A percentile compares a stretch with the other conserved stretches of the same genome.
These are phyloP conservation scores for Colletotrichum sp. DNA, from an alignment of 2,329 filamentous ascomycete species.

Conservation along the genomic window DNA sequence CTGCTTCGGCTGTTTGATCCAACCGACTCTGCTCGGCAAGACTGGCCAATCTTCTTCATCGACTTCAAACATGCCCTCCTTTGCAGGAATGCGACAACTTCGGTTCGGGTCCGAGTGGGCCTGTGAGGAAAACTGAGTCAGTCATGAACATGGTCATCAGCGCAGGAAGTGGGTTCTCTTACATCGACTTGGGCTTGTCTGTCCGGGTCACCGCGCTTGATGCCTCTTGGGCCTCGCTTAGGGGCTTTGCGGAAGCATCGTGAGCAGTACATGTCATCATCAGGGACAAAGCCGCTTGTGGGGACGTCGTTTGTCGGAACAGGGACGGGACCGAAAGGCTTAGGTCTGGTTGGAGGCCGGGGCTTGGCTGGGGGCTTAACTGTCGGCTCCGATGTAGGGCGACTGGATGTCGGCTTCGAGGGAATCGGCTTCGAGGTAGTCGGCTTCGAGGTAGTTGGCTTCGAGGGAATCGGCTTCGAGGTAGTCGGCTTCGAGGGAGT, in stretches of 20 bases:
- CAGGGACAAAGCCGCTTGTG: conserved; percentile 26
- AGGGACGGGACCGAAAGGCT: neutral
- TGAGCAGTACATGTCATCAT: conserved; percentile 35
- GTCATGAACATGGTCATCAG: neutral
- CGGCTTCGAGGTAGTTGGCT: neutral
- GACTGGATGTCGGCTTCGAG: neutral
- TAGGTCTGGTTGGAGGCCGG: neutral
- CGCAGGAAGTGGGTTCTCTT: neutral
- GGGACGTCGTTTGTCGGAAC: neutral
- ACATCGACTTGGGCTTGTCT: conserved; percentile 14
- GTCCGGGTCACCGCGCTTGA: neutral
- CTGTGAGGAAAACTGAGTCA: neutral
- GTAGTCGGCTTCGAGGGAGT: neutral
- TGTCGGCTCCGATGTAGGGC: neutral
- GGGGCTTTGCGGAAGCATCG: conserved; percentile 20
- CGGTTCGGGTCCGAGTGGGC: conserved; percentile 16
- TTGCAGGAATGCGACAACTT: conserved; percentile 13
- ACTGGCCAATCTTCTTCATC: neutral
- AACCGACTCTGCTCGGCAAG: conserved; percentile 38
- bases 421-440: neutral
- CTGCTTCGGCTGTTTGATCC: conserved; percentile 25
- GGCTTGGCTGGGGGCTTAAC: neutral
- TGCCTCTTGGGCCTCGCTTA: neutral
- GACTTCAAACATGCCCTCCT: neutral
- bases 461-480: neutral